Base-by-base conservation (phyloP, 2,329 filamentous ascomycete species). In the Verticillium nonalfalfae region DNA sequence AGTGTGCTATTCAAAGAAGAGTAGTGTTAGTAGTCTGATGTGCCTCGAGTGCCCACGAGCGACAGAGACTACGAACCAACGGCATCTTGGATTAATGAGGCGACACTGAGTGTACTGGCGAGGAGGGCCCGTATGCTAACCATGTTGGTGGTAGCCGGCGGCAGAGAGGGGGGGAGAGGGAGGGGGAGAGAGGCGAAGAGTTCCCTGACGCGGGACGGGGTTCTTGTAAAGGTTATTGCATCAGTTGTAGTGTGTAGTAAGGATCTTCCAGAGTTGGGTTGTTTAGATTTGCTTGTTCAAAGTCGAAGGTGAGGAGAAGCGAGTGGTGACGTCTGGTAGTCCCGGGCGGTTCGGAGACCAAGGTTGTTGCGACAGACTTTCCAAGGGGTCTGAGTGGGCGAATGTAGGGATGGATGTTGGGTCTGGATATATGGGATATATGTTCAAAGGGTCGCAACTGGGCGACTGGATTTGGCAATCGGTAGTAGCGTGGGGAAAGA, bases 1-100 rank as follows among this genome's bases (percentile, higher is more conserved):
- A 96, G 73, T 90, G 85, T 66, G 87, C 90, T 86, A 45, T 13
- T 52, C 45, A 21, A 31, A 57, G 14, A 7, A 52, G 7, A 14
- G 26, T n/a, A 26, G 10, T 13, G 26, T 56, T 34, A 56, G 54
- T 31, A 40, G 40, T 34, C 3, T 52, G 45, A 9, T 18, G 10
- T 31, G 13, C 7, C 45, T 18, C 18, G 4, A 18, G 6, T n/a
- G 4, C 7, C 10, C 21, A 18, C n/a, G 2, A 52, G 45, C 45
- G 10, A 10, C 10, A 26, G 18, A 18, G 18, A 18, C 18, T 21
- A 67, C 72, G 50, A 66, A 76, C 74, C 71, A 66, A 72, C 57
- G 26, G 71, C 72, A 56, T 69, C 67, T 39, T 72, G 71, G 11
- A 71, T 56, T 14, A 75, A 63, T 50, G 73, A 63, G 39, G 71